Evolutionary conservation across 495 filamentous ascomycete genomes (phyloP).

Genomic region (Cryomyces antarcticus): DNA sequence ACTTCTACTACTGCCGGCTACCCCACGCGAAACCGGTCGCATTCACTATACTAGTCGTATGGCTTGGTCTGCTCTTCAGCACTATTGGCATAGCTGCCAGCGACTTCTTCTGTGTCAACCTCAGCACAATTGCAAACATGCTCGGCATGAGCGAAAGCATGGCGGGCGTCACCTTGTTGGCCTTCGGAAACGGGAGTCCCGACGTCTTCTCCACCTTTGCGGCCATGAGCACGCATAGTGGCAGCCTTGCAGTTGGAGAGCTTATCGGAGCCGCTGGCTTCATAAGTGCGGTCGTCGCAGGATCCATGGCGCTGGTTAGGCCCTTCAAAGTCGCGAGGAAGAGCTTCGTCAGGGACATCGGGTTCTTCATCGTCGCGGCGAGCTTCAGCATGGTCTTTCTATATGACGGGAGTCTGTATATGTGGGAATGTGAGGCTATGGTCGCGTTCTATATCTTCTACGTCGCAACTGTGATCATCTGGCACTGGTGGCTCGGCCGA

Average conservation of each 20-base stretch:
- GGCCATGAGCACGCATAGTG: conserved; percentile 90
- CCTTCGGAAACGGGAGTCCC: conserved; percentile 96
- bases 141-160: conserved; percentile 89
- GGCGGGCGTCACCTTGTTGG: conserved; percentile 89
- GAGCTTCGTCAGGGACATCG: conserved; percentile 81
- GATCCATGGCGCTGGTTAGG: conserved; percentile 90
- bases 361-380: conserved; percentile 79
- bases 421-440: conserved; percentile 85
- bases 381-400: conserved; percentile 76
- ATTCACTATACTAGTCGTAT: conserved; percentile 54
- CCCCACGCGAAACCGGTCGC: conserved; percentile 50
- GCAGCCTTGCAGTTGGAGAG: conserved; percentile 87
- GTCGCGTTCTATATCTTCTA: conserved; percentile 85
- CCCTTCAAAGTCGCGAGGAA: conserved; percentile 78
- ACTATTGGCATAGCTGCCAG: conserved; percentile 97
- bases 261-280: conserved; percentile 89
- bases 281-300: conserved; percentile 90
- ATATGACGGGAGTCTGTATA: conserved; percentile 59
- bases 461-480: conserved; percentile 67
- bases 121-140: conserved; percentile 73
- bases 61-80: conserved; percentile 82
- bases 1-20: conserved; percentile 76
- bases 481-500: conserved; percentile 69
- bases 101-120: conserved; percentile 94
- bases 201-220: conserved; percentile 98